Conservation (phyloP, 1,284 basidiomycete genomes). For the Mycosarcoma maydis region DNA sequence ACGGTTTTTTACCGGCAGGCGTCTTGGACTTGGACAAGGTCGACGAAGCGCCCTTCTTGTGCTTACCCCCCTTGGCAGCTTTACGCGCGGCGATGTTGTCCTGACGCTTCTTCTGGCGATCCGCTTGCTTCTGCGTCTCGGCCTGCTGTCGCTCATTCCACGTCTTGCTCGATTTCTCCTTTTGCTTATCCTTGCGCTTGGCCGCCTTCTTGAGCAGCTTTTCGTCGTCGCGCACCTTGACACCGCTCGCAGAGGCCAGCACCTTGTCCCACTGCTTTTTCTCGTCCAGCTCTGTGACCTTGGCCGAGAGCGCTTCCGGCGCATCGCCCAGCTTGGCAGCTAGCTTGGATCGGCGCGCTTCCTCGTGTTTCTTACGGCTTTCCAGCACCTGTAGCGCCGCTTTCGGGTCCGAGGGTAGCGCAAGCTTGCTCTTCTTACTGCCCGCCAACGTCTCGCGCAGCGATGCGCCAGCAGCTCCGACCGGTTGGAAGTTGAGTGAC, state of each 20-base stretch:
- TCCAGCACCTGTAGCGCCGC: slow-evolving; percentile 61
- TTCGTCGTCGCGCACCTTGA: slow-evolving; percentile 65
- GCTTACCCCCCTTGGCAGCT: slow-evolving; percentile 45
- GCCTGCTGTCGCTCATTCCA: slow-evolving; percentile 60
- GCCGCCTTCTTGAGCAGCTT: slow-evolving; percentile 59
- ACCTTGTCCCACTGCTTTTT: slow-evolving; percentile 61
- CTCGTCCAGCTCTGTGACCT: slow-evolving; percentile 43
- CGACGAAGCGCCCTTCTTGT: slow-evolving; percentile 34
- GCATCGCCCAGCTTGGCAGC: slow-evolving; percentile 44
- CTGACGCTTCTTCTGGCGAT: slow-evolving; percentile 59
- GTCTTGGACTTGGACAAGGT: slow-evolving; percentile 38
- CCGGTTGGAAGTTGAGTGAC: slow-evolving; percentile 45
- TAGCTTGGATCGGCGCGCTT: slow-evolving; percentile 44
- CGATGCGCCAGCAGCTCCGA: slow-evolving; percentile 29
- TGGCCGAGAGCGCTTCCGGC: slow-evolving; percentile 41
- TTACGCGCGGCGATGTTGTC: slow-evolving; percentile 60
- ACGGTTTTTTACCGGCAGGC: slow-evolving; percentile 30
- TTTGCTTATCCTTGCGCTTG: slow-evolving; percentile 61
- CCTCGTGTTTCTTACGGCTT: slow-evolving; percentile 54
- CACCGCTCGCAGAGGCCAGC: slow-evolving; percentile 57
- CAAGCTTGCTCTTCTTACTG: slow-evolving; percentile 55
- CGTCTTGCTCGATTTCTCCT: slow-evolving; percentile 58
- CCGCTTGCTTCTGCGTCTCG: slow-evolving; percentile 53
- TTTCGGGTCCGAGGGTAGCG: slow-evolving; percentile 62
- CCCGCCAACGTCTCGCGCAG: slow-evolving; percentile 15